Base-by-base conservation (phyloP, 1,284 basidiomycete genomes). In the Kalmanozyma brasiliensis region DNA sequence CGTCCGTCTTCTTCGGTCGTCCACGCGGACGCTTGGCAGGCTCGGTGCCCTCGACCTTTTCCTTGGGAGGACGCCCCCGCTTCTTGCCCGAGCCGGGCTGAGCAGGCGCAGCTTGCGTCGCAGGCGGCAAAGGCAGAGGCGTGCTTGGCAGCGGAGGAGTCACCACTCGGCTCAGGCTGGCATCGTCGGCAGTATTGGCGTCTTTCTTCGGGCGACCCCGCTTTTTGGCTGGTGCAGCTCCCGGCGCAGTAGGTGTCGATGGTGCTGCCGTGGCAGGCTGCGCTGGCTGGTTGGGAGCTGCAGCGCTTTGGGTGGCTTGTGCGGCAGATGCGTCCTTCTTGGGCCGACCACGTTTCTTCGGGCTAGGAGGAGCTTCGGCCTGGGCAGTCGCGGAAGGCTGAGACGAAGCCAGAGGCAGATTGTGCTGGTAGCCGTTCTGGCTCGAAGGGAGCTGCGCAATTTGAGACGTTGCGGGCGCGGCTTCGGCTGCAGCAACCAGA, bases 311-410 rank as follows among this genome's bases (percentile, higher is more conserved):
- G 38, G 20, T 41, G 11, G 38, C 20, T 26, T 41, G 37, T 24
- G 48, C 38, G 4, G n/a, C n/a, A 17, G 48, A 11, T 19, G 38
- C 32, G n/a, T 65, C 29, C 38, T 65, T 59, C 46, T 47, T 53
- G 37, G 62, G 56, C 24, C 62, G 62, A 30, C 62, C 62, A 22
- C 62, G 62, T 55, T 64, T 64, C 51, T 65, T 65, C 35, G 52
- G 51, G n/a, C 24, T 36, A 11, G 53, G 30, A 2, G 53, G n/a
- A 19, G 30, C 32, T 16, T 10, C 40, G 17, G 1, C 34, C 20
- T 16, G 11, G 13, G 32, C 33, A 13, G 33, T 17, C 16, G 17
- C 16, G 2, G 29, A 24, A 30, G 41, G 17, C 36, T 8, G 29
- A n/a, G 22, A 26, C 11, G n/a, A n/a, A 20, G 23, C 35, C 24